Conservation (phyloP, 164 flowering plant species). For the Warburgia ugandensis region DNA sequence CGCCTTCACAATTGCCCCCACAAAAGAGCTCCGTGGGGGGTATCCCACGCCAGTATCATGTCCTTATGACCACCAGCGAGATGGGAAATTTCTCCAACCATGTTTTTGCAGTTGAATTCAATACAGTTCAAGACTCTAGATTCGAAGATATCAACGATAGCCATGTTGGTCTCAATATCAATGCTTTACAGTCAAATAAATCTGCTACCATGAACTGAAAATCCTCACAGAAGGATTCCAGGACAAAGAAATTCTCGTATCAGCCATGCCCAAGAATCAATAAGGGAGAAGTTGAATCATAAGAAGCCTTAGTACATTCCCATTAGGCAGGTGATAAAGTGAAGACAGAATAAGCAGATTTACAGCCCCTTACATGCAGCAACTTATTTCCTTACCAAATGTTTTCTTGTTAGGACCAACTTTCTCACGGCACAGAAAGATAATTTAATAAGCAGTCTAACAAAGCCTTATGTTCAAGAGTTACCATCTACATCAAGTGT, state of each 20-base stretch:
- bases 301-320: too few relatives aligned
- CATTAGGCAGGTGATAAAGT: too few relatives aligned
- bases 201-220: conserved; percentile 52
- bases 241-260: conserved; percentile 42
- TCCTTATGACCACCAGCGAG: conserved; percentile 36
- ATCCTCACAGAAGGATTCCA: conserved; percentile 40
- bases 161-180: conserved; percentile 67
- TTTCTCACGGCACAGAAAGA: too few relatives aligned
- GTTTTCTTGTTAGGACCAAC: too few relatives aligned
- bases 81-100: conserved; percentile 36
- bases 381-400: too few relatives aligned
- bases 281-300: too few relatives aligned
- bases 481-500: too few relatives aligned
- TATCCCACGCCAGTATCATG: conserved; percentile 49
- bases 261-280: too few relatives aligned
- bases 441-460: too few relatives aligned
- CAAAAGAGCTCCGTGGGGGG: conserved; percentile 21
- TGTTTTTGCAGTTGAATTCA: conserved; percentile 61
- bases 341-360: too few relatives aligned
- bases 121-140: conserved; percentile 53
- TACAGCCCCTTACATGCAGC: too few relatives aligned
- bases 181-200: conserved; percentile 39
- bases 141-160: conserved; percentile 54
- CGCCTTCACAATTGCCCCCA: conserved; percentile 43
- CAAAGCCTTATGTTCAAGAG: too few relatives aligned